Base-by-base conservation (phyloP, 768 basidiomycete species). In the Collybiopsis luxurians region DNA sequence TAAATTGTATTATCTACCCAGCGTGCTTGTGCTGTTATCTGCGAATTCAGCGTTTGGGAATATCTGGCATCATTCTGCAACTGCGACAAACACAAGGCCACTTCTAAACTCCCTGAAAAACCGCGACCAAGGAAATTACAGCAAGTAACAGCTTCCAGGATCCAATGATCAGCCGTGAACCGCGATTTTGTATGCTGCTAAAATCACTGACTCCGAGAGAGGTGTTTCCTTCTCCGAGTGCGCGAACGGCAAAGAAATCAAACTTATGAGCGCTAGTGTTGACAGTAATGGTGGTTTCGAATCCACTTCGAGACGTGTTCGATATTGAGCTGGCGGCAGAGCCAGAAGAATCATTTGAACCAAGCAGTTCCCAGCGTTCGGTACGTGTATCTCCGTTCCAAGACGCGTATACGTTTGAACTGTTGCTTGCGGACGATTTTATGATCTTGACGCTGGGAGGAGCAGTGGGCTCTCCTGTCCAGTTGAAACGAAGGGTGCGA, bases 331-430 rank as follows among this genome's bases (percentile, higher is more conserved):
- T 34, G 15, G 24, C 45, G 30, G 23, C 23, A 26, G 57, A 46
- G 2, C 34, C 27, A 12, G 47, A 45, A 12, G 42, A 28, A 19
- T 31, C 7, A 24, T 21, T 24, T 2, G 60, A 60, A 6, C 58
- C 59, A 12, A 60, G 23, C 12, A 61, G 50, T 13, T 34, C 39
- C 54, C 59, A 63, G 6, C 13, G 21, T 11, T 61, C 45, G 9
- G 61, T 60, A n/a, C 61, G 58, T 19, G 63, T 63, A 24, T 60
- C 60, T 4, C 63, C 63, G 45, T 61, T 63, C 63, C 63, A 63
- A 17, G 60, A 61, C 2, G 58, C 63, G n/a, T 60, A 63, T n/a
- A 61, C 42, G 10, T 49, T 56, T 26, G 40, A 53, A 11, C 30
- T 36, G n/a, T 53, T 52, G 21, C 19, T 42, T 26, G 19, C n/a